Conservation (phyloP, 2,329 filamentous ascomycete species). For the Diaporthe eres region DNA sequence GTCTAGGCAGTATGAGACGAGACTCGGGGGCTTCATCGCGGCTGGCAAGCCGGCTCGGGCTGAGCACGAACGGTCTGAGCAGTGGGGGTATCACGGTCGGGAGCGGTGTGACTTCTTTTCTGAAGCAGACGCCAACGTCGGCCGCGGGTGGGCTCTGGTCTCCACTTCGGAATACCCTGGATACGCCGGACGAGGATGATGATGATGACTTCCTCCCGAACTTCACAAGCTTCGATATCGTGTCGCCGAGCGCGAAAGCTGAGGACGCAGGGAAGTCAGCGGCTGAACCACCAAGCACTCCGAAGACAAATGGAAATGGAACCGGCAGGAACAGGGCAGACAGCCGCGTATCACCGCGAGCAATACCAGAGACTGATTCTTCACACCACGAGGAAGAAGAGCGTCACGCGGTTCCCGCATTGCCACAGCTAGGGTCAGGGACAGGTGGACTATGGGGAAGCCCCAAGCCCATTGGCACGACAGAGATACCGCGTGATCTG, state of each 20-base stretch:
- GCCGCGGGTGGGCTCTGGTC: conserved; percentile 58
- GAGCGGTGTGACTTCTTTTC: conserved; percentile 55
- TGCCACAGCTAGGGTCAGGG: conserved; percentile 55
- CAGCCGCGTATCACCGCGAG: conserved; percentile 37
- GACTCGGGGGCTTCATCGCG: conserved; percentile 45
- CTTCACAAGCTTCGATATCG: conserved; percentile 55
- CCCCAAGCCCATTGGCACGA: conserved; percentile 59
- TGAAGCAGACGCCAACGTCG: conserved; percentile 39
- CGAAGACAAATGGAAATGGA: conserved; percentile 10
- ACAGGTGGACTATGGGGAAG: conserved; percentile 61
- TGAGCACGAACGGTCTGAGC: conserved; percentile 46
- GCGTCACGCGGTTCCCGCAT: conserved; percentile 48
- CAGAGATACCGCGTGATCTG: conserved; percentile 61
- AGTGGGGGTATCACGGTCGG: conserved; percentile 56
- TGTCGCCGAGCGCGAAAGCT: conserved; percentile 44
- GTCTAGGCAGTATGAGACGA: conserved; percentile 53
- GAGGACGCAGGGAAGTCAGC: conserved; percentile 7
- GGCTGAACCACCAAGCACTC: conserved; percentile 35
- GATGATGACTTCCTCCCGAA: conserved; percentile 67
- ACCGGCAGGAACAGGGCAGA: neutral
- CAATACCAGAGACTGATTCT: conserved; percentile 37
- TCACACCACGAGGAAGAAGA: conserved; percentile 46
- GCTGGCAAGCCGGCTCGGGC: conserved; percentile 28
- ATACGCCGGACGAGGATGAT: conserved; percentile 60
- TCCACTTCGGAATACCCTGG: conserved; percentile 51